Evolutionary conservation across 345 rosid species (phyloP), one percentile per base, ranked within the genome.

Genomic region (Murraya koenigii): DNA sequence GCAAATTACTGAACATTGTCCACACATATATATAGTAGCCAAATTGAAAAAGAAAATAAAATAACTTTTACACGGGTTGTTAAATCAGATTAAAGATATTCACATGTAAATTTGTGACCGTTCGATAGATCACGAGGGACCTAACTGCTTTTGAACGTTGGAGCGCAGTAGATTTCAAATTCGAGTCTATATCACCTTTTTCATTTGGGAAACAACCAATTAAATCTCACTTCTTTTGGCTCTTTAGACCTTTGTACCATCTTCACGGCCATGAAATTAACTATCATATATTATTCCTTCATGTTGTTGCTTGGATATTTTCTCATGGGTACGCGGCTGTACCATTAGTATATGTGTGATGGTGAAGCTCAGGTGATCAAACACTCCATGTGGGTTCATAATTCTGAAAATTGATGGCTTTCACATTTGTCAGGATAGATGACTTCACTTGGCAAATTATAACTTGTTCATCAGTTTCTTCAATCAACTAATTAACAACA

Each of bases 51-150:
- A 75, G 58, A 80, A 20, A 66, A 26, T 26, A 66, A 26, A 38
- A 70, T 15, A 8, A 26, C 9, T 79, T 76, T 25, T 58, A 15
- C 5, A 19, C 55, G n/a, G 25, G 11, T 32, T 26, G 58, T 23
- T 32, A 61, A 23, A 68, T 68, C 81, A 80, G 82, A 66, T 77
- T 90, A 84, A 91, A 90, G 88, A 81, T 75, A 62, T 81, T 89
- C 98, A 89, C 94, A 91, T 89, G 96, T 80, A 81, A 81, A 83
- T 78, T 80, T 82, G 83, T 76, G 88, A 87, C 92, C 90, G 90
- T 88, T 88, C 64, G 91, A 72, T 77, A 65, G 15, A 74, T 79
- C 83, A 78, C 83, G 85, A 69, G 85, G 76, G 52, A 77, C 41
- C 82, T 38, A 66, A 64, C 39, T 69, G 59, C 69, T 79, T 80